A percentile compares a stretch with the other conserved stretches of the same genome.
These are phyloP conservation scores for Boletus fagicola DNA, from an alignment of 768 basidiomycete genomes.

Conservation along the genomic window DNA sequence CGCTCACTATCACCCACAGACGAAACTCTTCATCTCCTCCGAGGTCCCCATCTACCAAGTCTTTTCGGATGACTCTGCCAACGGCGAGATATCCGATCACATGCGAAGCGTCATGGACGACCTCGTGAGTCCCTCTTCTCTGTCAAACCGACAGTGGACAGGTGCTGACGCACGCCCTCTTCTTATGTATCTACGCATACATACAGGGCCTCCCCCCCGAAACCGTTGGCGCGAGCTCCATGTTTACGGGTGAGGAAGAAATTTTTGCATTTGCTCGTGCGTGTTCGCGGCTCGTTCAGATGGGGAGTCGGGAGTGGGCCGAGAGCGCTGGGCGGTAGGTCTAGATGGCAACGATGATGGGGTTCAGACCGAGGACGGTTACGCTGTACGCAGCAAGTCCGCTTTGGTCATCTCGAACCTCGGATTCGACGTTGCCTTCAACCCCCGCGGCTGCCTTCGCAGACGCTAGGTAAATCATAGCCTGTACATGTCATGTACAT, in stretches of 20 bases:
- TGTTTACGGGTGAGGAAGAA: conserved; percentile 97
- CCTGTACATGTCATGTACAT: not conserved
- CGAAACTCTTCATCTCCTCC: conserved; percentile 88
- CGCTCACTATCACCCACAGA: conserved; percentile 60
- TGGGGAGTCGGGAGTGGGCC: conserved; percentile 89
- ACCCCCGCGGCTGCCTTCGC: not conserved
- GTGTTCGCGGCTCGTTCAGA: conserved; percentile 81
- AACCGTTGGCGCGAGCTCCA: conserved; percentile 75
- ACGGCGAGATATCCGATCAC: conserved; percentile 64
- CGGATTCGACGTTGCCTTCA: not conserved
- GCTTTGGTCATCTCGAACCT: not conserved
- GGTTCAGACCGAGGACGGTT: not conserved
- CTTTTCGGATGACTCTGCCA: conserved; percentile 69
- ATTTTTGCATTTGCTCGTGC: conserved; percentile 96
- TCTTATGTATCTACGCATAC: not conserved
- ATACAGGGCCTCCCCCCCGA: conserved; percentile 74
- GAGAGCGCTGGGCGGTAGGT: conserved; percentile 38
- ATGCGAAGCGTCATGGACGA: conserved; percentile 96
- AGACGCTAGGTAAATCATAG: not conserved
- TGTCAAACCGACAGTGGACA: not conserved
- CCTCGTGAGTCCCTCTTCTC: conserved; percentile 50
- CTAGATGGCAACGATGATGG: not conserved
- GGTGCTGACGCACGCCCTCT: not conserved
- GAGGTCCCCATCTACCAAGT: conserved; percentile 89
- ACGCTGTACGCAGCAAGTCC: not conserved